Percentiles rank a stretch among this genome's conserved stretches.
Evolutionary conservation across 768 basidiomycete species (phyloP).

Genomic region (Cubamyces lactineus): DNA sequence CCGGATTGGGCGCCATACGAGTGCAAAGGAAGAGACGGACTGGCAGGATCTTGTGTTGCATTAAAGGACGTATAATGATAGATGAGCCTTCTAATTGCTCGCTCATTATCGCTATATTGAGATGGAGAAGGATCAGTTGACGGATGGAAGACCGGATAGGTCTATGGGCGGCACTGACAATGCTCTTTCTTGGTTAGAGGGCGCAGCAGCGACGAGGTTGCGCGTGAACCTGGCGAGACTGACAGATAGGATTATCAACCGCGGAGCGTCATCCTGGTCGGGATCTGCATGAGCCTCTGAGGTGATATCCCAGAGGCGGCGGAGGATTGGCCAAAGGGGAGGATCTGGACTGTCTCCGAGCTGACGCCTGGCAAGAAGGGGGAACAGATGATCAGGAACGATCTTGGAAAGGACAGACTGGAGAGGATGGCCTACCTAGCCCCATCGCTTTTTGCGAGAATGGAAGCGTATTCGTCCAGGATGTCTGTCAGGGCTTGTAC

Average conservation of each 20-base stretch:
- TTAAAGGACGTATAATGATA: constrained; percentile 80
- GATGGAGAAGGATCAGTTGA: neutral
- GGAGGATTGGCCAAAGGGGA: constrained; percentile 58
- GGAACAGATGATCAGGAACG: constrained; percentile 4
- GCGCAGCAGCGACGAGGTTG: constrained; percentile 78
- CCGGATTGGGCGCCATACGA: neutral
- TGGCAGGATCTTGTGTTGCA: constrained; percentile 60
- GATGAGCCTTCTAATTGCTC: constrained; percentile 64
- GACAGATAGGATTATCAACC: constrained; percentile 29
- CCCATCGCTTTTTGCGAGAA: constrained; percentile 51
- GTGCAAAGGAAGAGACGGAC: constrained; percentile 39
- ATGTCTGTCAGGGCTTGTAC: constrained; percentile 32
- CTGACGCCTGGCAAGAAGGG: constrained; percentile 32
- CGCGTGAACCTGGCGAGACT: constrained; percentile 75
- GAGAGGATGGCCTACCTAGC: constrained; percentile 34
- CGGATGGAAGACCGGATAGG: neutral
- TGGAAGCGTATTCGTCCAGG: constrained; percentile 55
- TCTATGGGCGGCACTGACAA: constrained; percentile 58
- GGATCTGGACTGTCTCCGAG: constrained; percentile 43
- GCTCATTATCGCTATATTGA: constrained; percentile 64
- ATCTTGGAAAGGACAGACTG: neutral
- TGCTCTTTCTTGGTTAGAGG: constrained; percentile 69
- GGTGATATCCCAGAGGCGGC: constrained; percentile 54
- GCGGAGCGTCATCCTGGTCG: constrained; percentile 46
- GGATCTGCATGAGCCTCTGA: constrained; percentile 40